Evolutionary conservation across 805 yeast genomes (phyloP).

Genomic region (Wickerhamiella azymoides): DNA sequence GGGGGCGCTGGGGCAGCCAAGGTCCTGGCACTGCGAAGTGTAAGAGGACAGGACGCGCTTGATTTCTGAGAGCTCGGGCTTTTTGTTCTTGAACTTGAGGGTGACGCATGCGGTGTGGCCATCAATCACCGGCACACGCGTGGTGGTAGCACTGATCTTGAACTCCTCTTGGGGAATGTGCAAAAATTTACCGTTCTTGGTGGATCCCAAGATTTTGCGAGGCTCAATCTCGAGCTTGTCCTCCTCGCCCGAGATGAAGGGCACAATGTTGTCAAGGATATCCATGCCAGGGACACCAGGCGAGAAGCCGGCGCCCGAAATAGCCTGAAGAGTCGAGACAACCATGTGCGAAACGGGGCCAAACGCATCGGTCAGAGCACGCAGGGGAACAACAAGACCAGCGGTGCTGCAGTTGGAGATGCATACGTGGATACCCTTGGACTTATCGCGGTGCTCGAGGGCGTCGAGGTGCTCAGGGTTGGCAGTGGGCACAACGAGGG

Average conservation of each 20-base stretch:
- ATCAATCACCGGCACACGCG: slow-evolving; percentile 91
- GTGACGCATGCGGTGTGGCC: slow-evolving; percentile 97
- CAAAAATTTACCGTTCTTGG: slow-evolving; percentile 28
- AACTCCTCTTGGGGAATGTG: slow-evolving; percentile 41
- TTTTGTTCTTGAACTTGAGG: slow-evolving; percentile 64
- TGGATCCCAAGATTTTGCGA: slow-evolving; percentile 73
- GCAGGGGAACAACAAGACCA: slow-evolving; percentile 90
- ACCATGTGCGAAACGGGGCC: slow-evolving; percentile 84
- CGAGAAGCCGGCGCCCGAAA: slow-evolving; percentile 95
- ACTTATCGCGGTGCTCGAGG: slow-evolving; percentile 36
- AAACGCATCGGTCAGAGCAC: slow-evolving; percentile 77
- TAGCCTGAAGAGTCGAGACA: slow-evolving; percentile 89
- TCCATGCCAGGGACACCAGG: slow-evolving; percentile 97
- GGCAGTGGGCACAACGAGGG: slow-evolving; percentile 87
- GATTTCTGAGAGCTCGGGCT: slow-evolving; percentile 74
- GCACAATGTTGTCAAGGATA: slow-evolving; percentile 84
- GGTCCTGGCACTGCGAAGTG: slow-evolving; percentile 64
- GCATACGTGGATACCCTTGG: slow-evolving; percentile 70
- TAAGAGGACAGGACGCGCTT: slow-evolving; percentile 57
- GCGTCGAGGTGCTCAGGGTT: slow-evolving; percentile 83
- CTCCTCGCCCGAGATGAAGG: slow-evolving; percentile 92
- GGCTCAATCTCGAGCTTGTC: slow-evolving; percentile 99
- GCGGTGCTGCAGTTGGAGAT: slow-evolving; percentile 98
- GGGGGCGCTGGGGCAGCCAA: slow-evolving; percentile 88
- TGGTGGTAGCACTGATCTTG: slow-evolving; percentile 89